phyloP scores from a whole-genome alignment of 352 stramenopile species.

The Globisporangium spiculum region DNA sequence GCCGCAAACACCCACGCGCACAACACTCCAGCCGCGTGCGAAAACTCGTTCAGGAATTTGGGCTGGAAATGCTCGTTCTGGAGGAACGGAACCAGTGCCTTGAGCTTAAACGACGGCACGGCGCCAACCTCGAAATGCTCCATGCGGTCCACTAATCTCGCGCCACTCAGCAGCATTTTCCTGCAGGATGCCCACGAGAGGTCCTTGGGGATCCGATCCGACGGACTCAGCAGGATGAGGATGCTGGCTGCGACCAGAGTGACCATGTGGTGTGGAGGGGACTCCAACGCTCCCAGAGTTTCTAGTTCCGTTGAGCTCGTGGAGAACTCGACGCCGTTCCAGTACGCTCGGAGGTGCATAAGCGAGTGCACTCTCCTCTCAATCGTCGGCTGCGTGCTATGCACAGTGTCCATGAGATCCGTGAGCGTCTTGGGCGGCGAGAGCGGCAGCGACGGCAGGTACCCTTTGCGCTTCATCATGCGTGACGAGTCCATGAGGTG shows the following conservation, averaged over 20 bases:
- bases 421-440: slow-evolving; percentile 63
- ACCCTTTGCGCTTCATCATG: slow-evolving; percentile 74
- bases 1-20: slow-evolving; percentile 67
- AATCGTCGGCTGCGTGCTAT: slow-evolving; percentile 19
- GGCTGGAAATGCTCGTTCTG: slow-evolving; percentile 76
- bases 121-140: slow-evolving; percentile 31
- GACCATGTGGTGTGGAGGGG: slow-evolving; percentile 57
- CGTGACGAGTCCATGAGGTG: slow-evolving; percentile 70
- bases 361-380: neutral
- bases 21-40: slow-evolving; percentile 42
- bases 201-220: slow-evolving; percentile 67
- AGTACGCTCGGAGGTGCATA: slow-evolving; percentile 24
- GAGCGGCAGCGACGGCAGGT: slow-evolving; percentile 51
- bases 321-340: slow-evolving; percentile 36
- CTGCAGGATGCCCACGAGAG: slow-evolving; percentile 61
- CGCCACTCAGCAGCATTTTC: slow-evolving; percentile 59
- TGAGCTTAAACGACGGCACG: slow-evolving; percentile 70
- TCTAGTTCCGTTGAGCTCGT: slow-evolving; percentile 48
- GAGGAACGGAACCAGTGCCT: slow-evolving; percentile 64
- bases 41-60: slow-evolving; percentile 52
- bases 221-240: slow-evolving; percentile 69
- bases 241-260: slow-evolving; percentile 57
- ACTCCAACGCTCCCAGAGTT: slow-evolving; percentile 35
- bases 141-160: slow-evolving; percentile 48
- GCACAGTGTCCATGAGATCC: slow-evolving; percentile 52